Percentiles rank a stretch among this genome's conserved stretches.
phyloP scores from a whole-genome alignment of 1,139 yeast genomes.

The Pneumocystis canis region DNA sequence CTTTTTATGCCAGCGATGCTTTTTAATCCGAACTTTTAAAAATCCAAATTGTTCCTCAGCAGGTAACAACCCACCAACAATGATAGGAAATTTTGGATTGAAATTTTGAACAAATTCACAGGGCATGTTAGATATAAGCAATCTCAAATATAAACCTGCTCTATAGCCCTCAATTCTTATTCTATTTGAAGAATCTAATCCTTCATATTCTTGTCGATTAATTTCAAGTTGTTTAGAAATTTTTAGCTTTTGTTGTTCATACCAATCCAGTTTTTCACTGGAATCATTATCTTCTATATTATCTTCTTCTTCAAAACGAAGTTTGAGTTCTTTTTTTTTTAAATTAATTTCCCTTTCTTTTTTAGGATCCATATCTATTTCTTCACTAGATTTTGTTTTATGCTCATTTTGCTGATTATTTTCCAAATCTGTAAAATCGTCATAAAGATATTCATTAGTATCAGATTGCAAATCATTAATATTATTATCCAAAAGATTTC shows the following conservation, averaged over 20 bases:
- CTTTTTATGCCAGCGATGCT: slow-evolving; percentile 98
- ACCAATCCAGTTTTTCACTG: slow-evolving; percentile 69
- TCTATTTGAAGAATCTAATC: slow-evolving; percentile 62
- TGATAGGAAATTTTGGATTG: slow-evolving; percentile 69
- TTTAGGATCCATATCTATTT: slow-evolving; percentile 32
- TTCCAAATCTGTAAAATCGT: slow-evolving; percentile 72
- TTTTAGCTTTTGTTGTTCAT: slow-evolving; percentile 89
- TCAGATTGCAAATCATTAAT: slow-evolving; percentile 18
- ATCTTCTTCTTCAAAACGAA: slow-evolving; percentile 81
- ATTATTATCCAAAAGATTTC: slow-evolving; percentile 15
- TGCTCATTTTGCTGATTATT: slow-evolving; percentile 30
- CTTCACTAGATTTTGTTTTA: slow-evolving; percentile 17
- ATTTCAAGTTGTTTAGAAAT: slow-evolving; percentile 93
- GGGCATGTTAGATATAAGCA: slow-evolving; percentile 71
- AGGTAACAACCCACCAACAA: slow-evolving; percentile 78
- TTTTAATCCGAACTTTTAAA: slow-evolving; percentile 82
- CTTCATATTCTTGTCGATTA: slow-evolving; percentile 53
- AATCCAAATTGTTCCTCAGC: slow-evolving; percentile 90
- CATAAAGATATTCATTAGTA: slow-evolving; percentile 35
- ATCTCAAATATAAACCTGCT: slow-evolving; percentile 86
- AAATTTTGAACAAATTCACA: slow-evolving; percentile 82
- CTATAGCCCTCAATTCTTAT: slow-evolving; percentile 76
- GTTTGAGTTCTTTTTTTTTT: slow-evolving; percentile 71
- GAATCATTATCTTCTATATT: slow-evolving; percentile 62
- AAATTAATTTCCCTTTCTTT: slow-evolving; percentile 64